These are phyloP conservation scores for Fraxinus velutina DNA, from an alignment of 305 asterid species.

Conservation along the genomic window DNA sequence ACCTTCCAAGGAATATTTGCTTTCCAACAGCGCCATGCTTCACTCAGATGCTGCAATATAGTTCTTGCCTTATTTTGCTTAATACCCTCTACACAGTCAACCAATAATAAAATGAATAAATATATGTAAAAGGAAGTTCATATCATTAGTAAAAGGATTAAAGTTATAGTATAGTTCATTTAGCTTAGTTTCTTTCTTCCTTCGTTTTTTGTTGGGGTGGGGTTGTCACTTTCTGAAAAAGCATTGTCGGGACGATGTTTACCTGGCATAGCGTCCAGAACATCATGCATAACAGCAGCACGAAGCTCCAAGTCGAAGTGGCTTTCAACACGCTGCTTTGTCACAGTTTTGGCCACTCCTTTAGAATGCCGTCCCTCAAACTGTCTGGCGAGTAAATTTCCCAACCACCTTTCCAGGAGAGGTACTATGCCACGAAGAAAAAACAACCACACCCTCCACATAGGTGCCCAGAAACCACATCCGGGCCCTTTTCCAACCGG, in stretches of 20 bases:
- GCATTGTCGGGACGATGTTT: constrained; percentile 11
- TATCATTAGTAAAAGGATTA: not conserved
- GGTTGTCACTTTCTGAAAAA: not conserved
- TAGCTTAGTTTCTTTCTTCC: not conserved
- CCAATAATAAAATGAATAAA: not conserved
- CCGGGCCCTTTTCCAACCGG: constrained; percentile 99
- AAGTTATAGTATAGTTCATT: not conserved
- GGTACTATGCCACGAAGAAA: constrained; percentile 99
- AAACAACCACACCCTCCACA: constrained; percentile 99
- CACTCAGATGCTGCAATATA: constrained; percentile 94
- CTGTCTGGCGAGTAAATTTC: constrained; percentile 93
- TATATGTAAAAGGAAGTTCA: not conserved
- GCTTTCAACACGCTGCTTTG: constrained; percentile 99
- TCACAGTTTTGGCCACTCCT: constrained; percentile 99
- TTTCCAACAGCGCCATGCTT: constrained; percentile 99
- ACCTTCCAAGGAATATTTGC: constrained; percentile 99
- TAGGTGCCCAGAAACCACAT: constrained; percentile 99
- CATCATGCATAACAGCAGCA: constrained; percentile 99
- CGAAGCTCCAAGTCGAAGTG: constrained; percentile 99
- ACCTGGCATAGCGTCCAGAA: constrained; percentile 99
- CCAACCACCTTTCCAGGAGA: constrained; percentile 96
- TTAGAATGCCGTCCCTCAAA: constrained; percentile 98
- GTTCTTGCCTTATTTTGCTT: constrained; percentile 98
- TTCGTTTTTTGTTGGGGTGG: not conserved
- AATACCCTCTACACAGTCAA: constrained; percentile 69